phyloP scores from a whole-genome alignment of 495 filamentous ascomycete genomes.

The Aspergillus wentii region DNA sequence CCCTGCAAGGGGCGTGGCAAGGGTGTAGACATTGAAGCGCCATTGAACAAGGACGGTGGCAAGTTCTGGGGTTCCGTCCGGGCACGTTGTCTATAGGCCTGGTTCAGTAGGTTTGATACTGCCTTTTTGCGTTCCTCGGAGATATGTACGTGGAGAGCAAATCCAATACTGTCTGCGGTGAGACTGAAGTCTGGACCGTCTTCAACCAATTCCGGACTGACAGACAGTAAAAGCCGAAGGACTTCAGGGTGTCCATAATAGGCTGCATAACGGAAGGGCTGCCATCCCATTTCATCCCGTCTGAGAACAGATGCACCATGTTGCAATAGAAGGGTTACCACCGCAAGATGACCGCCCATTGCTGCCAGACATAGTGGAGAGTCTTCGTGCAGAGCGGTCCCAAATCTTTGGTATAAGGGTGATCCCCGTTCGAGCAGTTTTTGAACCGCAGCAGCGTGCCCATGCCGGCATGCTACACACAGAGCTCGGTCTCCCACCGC shows the following conservation, averaged over 20 bases:
- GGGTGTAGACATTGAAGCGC: not conserved
- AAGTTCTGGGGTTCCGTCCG: no score
- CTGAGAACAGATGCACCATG: constrained; percentile 33
- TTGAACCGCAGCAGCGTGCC: constrained; percentile 30
- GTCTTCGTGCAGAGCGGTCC: constrained; percentile 27
- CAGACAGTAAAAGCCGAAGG: constrained; percentile 19
- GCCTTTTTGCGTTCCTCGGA: constrained; percentile 14
- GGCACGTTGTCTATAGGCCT: constrained; percentile 4
- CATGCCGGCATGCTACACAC: constrained; percentile 29
- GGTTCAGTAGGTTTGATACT: constrained; percentile 14
- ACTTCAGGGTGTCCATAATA: constrained; percentile 35
- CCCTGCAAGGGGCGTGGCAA: not conserved
- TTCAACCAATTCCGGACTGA: constrained; percentile 5
- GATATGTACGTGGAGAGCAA: constrained; percentile 19
- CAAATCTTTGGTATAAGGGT: constrained; percentile 22
- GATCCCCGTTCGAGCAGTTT: constrained; percentile 35
- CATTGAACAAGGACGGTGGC: no score
- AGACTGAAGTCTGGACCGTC: constrained; percentile 9
- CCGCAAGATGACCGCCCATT: constrained; percentile 29
- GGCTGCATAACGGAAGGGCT: constrained; percentile 33
- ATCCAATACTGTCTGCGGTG: constrained; percentile 18
- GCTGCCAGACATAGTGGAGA: constrained; percentile 40
- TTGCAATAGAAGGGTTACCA: constrained; percentile 31
- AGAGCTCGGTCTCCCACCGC: constrained; percentile 33
- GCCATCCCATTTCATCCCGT: constrained; percentile 37